Conservation (phyloP, 2,329 filamentous ascomycete genomes). For the Xylaria arbuscula region DNA sequence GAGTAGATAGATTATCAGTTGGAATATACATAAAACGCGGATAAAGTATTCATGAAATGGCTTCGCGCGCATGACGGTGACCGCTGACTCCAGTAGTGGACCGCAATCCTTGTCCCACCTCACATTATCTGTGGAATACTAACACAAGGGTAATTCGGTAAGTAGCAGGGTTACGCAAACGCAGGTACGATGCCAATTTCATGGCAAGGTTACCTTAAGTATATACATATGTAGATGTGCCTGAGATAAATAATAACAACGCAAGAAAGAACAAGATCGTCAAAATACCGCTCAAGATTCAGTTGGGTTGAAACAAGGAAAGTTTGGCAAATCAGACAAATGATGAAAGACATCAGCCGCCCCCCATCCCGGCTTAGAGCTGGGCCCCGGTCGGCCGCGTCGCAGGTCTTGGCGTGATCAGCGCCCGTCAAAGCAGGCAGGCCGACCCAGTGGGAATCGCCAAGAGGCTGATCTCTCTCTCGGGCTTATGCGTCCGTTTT, state of each 20-base stretch:
- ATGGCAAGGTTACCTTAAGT: too few relatives aligned
- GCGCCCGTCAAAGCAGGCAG: neutral
- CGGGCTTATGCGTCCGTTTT: neutral
- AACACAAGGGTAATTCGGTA: neutral
- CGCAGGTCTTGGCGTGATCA: slow-evolving; percentile 26
- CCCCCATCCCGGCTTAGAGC: neutral
- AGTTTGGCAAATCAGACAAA: slow-evolving; percentile 12
- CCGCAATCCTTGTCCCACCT: too few relatives aligned
- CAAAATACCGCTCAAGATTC: neutral
- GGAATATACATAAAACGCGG: neutral
- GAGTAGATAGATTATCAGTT: too few relatives aligned
- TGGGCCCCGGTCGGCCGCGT: neutral
- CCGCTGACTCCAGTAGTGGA: too few relatives aligned
- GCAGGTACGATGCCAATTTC: slow-evolving; percentile 14
- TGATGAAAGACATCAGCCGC: neutral
- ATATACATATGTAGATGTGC: too few relatives aligned
- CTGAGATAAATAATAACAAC: too few relatives aligned
- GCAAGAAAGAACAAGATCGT: neutral
- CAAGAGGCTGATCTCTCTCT: slow-evolving; percentile 8
- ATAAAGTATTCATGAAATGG: neutral
- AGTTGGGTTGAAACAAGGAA: slow-evolving; percentile 13
- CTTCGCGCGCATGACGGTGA: neutral
- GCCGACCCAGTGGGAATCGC: slow-evolving; percentile 4
- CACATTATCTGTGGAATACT: neutral
- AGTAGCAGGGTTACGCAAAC: neutral